Conservation (phyloP, 108 stramenopile genomes). For the Mayamaea pseudoterrestris region DNA sequence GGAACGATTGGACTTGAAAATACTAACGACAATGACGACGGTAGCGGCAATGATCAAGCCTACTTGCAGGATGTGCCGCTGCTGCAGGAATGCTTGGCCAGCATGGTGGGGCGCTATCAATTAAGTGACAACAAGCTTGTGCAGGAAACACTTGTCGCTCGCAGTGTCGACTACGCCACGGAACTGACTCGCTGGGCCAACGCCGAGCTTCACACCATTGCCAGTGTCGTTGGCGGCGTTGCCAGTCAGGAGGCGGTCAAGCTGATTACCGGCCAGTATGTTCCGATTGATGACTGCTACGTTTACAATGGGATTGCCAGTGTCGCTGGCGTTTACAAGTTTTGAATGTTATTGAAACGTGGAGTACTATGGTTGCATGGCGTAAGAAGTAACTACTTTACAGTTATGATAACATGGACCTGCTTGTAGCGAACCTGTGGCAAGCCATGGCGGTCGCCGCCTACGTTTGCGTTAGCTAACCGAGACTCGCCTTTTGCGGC, state of each 20-base stretch:
- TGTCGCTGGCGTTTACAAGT: slow-evolving; percentile 65
- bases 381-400: too few species aligned
- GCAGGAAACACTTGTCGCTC: slow-evolving; percentile 14
- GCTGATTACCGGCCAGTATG: slow-evolving; percentile 87
- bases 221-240: slow-evolving; percentile 84
- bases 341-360: too few species aligned
- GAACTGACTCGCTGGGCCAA: slow-evolving; percentile 83
- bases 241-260: slow-evolving; percentile 95
- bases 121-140: slow-evolving; percentile 38
- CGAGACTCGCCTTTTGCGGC: too few species aligned
- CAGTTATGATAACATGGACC: too few species aligned
- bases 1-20: too few species aligned
- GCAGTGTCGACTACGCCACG: too few species aligned
- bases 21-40: too few species aligned
- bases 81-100: slow-evolving; percentile 28
- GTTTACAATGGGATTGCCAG: slow-evolving; percentile 93
- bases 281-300: slow-evolving; percentile 81
- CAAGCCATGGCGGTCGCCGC: too few species aligned
- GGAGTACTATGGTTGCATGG: too few species aligned
- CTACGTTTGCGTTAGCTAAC: too few species aligned
- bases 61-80: slow-evolving; percentile 36
- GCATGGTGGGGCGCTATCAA: slow-evolving; percentile 27
- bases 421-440: too few species aligned
- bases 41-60: too few species aligned
- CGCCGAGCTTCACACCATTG: slow-evolving; percentile 82